Evolutionary conservation across 2,329 filamentous ascomycete species (phyloP).

Genomic region (Colletotrichum siamense): DNA sequence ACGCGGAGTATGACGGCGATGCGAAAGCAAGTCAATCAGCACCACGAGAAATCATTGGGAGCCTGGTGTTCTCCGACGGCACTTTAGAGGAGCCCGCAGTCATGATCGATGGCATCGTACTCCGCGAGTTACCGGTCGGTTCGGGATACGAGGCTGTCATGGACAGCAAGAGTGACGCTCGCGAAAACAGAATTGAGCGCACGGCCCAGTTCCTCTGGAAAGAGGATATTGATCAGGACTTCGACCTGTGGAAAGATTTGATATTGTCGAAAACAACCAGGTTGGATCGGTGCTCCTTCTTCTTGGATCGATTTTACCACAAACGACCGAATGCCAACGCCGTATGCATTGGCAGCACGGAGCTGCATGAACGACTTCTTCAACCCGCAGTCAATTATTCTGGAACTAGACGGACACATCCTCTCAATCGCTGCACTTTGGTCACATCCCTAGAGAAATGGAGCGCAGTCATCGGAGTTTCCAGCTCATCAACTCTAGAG

Average conservation of each 20-base stretch:
- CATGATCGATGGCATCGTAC: background rate
- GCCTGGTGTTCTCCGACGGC: background rate
- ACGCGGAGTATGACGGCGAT: background rate
- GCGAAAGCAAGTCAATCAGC: background rate
- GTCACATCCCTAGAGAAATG: background rate
- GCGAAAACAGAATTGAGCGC: background rate
- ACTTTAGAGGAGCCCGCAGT: background rate
- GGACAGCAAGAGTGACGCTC: constrained; percentile 23
- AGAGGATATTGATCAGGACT: background rate
- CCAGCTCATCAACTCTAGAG: background rate
- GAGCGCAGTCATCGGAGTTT: background rate
- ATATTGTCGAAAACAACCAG: background rate
- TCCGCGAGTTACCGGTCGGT: background rate
- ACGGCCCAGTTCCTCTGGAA: background rate
- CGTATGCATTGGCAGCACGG: background rate
- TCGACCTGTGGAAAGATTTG: background rate
- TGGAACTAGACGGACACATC: background rate
- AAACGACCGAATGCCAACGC: background rate
- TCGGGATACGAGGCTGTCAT: constrained; percentile 11
- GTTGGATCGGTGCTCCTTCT: background rate
- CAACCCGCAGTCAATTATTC: background rate
- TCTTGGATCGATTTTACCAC: background rate
- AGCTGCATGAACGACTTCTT: background rate
- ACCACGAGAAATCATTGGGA: background rate
- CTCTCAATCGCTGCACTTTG: background rate